Conservation (phyloP, 73 alveolate genomes). For the Paramecium sonneborni region DNA sequence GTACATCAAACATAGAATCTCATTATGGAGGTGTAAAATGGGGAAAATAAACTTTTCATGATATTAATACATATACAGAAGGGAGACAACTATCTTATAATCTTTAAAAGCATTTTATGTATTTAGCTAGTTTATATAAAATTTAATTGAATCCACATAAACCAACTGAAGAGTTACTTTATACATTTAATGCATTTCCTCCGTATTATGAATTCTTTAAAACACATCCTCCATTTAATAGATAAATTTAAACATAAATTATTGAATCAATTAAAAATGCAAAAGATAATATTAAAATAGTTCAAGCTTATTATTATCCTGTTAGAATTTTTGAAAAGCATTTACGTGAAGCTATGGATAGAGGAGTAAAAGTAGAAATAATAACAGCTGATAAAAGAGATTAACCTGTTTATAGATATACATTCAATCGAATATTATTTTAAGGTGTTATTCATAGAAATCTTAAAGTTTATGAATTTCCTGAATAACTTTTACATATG, state of each 20-base stretch:
- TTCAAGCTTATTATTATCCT: constrained; percentile 68
- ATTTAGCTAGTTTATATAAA: constrained; percentile 54
- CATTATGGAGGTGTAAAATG: constrained; percentile 65
- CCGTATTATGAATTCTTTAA: constrained; percentile 24
- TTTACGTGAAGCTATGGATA: constrained; percentile 60
- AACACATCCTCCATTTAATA: constrained; percentile 44
- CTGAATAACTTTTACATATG: constrained; percentile 65
- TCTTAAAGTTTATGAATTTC: constrained; percentile 61
- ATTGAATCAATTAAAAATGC: constrained; percentile 54
- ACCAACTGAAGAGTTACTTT: background rate
- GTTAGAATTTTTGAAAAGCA: constrained; percentile 50
- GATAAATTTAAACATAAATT: constrained; percentile 59
- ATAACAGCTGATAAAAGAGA: constrained; percentile 68
- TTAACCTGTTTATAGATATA: constrained; percentile 64
- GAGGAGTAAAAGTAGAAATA: constrained; percentile 72
- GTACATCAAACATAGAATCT: constrained; percentile 68
- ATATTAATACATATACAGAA: constrained; percentile 53
- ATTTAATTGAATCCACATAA: constrained; percentile 16
- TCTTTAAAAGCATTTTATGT: constrained; percentile 31
- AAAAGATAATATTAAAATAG: constrained; percentile 48
- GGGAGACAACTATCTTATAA: constrained; percentile 6
- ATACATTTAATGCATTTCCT: constrained; percentile 33
- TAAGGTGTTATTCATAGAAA: constrained; percentile 53
- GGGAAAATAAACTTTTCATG: constrained; percentile 65
- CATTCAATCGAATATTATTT: constrained; percentile 50